These are phyloP conservation scores for Prorocentrum cordatum DNA, from an alignment of 169 alveolate genomes.

Conservation along the genomic window DNA sequence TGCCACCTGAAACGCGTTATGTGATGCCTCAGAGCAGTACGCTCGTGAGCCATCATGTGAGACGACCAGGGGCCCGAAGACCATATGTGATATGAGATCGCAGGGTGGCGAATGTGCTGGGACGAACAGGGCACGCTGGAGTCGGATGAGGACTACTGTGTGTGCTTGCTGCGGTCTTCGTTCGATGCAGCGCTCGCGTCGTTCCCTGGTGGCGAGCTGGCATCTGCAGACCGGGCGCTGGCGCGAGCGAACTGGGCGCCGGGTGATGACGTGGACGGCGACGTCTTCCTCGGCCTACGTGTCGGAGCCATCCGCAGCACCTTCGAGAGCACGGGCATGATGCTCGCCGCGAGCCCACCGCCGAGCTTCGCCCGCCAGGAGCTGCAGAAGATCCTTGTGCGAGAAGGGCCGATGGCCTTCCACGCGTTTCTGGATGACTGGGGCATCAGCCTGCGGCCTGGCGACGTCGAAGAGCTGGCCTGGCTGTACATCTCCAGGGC, in stretches of 20 bases:
- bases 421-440: conserved; percentile 1
- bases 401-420: conserved; percentile 2
- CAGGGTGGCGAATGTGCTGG: too few relatives aligned
- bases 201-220: not conserved
- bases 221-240: not conserved
- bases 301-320: not conserved
- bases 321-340: not conserved
- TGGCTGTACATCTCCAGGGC: too few relatives aligned
- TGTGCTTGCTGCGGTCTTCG: not conserved
- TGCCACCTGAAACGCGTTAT: too few relatives aligned
- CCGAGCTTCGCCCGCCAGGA: conserved; percentile 4
- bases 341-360: not conserved
- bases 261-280: not conserved
- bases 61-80: too few relatives aligned
- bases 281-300: not conserved
- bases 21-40: too few relatives aligned
- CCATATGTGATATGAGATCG: too few relatives aligned
- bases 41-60: too few relatives aligned
- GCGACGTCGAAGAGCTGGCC: too few relatives aligned
- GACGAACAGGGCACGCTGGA: too few relatives aligned
- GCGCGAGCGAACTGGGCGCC: not conserved
- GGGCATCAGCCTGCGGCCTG: not conserved
- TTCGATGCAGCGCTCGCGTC: not conserved
- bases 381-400: not conserved
- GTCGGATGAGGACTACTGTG: not conserved